Conservation (phyloP, 441 rosid species). For the Erysimum cheiri region DNA sequence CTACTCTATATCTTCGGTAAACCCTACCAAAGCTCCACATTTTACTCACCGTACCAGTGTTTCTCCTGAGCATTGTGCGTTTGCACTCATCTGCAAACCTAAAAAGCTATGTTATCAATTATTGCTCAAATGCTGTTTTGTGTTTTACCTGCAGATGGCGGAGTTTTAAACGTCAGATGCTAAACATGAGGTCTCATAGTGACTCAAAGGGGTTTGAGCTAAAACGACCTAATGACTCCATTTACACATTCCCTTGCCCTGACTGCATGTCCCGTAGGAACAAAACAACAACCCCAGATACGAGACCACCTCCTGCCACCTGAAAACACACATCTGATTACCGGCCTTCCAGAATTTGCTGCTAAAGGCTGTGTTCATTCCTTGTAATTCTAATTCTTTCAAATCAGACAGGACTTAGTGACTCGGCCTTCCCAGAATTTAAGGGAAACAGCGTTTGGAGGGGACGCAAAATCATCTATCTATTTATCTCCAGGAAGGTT, state of each 20-base stretch:
- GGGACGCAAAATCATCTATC: slow-evolving; percentile 41
- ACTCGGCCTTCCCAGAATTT: slow-evolving; percentile 40
- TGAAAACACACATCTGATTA: slow-evolving; percentile 43
- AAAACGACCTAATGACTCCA: slow-evolving; percentile 86
- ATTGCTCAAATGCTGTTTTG: slow-evolving; percentile 8
- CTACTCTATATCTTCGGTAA: slow-evolving; percentile 13
- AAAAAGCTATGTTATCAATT: not conserved
- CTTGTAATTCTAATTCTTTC: slow-evolving; percentile 62
- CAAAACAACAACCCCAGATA: slow-evolving; percentile 59
- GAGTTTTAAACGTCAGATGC: slow-evolving; percentile 91
- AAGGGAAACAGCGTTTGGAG: slow-evolving; percentile 48
- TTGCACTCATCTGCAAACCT: slow-evolving; percentile 19
- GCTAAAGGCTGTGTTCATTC: slow-evolving; percentile 40
- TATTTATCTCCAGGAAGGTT: slow-evolving; percentile 46
- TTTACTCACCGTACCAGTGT: not conserved
- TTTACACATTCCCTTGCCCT: slow-evolving; percentile 94
- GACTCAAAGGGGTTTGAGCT: slow-evolving; percentile 95
- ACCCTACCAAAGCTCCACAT: slow-evolving; percentile 2
- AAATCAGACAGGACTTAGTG: slow-evolving; percentile 55
- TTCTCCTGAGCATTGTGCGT: not conserved
- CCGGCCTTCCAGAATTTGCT: slow-evolving; percentile 7
- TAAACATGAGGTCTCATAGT: slow-evolving; percentile 91
- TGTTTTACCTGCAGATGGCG: slow-evolving; percentile 68
- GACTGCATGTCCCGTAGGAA: slow-evolving; percentile 94
- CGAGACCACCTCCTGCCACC: slow-evolving; percentile 56